A percentile compares a stretch with the other conserved stretches of the same genome.
Evolutionary conservation across 2,329 filamentous ascomycete genomes (phyloP).

Genomic region (Incumbomyces lentus): DNA sequence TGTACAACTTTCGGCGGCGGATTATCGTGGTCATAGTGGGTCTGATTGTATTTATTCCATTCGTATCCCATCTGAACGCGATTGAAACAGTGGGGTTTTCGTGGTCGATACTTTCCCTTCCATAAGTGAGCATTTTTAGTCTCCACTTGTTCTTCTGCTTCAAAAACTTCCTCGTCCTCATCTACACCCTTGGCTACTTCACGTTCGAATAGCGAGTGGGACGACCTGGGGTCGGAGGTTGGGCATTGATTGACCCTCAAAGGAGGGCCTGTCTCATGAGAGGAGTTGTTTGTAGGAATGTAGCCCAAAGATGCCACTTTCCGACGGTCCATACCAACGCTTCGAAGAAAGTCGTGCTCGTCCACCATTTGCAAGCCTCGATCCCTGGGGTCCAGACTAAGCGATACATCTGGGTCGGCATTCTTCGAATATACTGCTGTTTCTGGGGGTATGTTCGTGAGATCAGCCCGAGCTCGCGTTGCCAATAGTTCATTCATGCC

Average conservation of each 20-base stretch:
- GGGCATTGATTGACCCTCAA: not conserved
- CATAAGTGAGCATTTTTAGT: conserved; percentile 41
- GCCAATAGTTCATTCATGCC: conserved; percentile 61
- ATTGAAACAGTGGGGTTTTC: conserved; percentile 96
- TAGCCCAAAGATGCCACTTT: conserved; percentile 56
- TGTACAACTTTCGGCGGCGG: conserved; percentile 96
- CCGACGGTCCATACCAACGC: conserved; percentile 47
- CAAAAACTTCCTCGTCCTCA: conserved; percentile 93
- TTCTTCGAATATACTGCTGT: conserved; percentile 30
- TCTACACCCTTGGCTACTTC: conserved; percentile 84
- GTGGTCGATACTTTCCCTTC: conserved; percentile 73
- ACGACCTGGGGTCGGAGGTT: conserved; percentile 63
- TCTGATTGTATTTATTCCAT: conserved; percentile 99
- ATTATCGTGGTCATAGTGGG: conserved; percentile 97
- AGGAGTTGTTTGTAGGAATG: conserved; percentile 41
- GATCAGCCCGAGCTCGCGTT: conserved; percentile 20
- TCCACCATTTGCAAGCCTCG: conserved; percentile 50
- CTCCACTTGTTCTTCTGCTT: conserved; percentile 71
- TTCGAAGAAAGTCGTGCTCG: conserved; percentile 43
- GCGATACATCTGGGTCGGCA: conserved; percentile 55
- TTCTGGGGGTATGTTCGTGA: conserved; percentile 12
- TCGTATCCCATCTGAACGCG: conserved; percentile 98
- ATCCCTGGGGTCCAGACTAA: conserved; percentile 55
- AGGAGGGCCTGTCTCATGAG: conserved; percentile 23
- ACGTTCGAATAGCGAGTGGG: conserved; percentile 66